Base-by-base conservation (phyloP, 805 yeast species). In the Clavispora asparagi region DNA sequence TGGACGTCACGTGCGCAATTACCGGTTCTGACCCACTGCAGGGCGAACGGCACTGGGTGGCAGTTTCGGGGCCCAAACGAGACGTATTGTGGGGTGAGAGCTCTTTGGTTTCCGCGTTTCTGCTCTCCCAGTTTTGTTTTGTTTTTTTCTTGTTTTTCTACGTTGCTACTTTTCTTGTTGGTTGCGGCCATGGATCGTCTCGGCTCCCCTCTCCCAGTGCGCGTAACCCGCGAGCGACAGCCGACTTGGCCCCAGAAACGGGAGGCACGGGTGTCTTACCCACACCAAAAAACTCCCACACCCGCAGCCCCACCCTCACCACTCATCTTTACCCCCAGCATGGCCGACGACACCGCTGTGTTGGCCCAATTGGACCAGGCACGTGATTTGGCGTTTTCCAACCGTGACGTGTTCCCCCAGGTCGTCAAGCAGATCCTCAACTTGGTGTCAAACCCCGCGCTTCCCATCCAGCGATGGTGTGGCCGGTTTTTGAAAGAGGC, bases 401-500 rank as follows among this genome's bases (percentile, higher is more conserved):
- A 57, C 42, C 54, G 54, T 7, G 62, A 58, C 29, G 59, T 65
- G n/a, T 65, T 67, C 49, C 69, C 72, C 7, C 73, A 68, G 51
- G 74, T 71, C 31, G 60, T 74, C n/a, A 69, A 74, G 37, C 75
- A 70, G 43, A 67, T 72, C 41, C 59, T 73, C 41, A 66, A 65
- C 45, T 66, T 71, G 49, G 60, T 61, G 26, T 57, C 57, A 29
- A 65, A 68, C 53, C 68, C 69, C 8, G 70, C 67, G 41, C 40
- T 59, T 19, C 47, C 50, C 13, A 62, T 73, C 26, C 70, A 71
- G 50, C 46, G 55, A 42, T 73, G 78, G 78, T 70, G 75, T 51
- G 61, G 72, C 9, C 50, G 50, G 36, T 73, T 73, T 52, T 57
- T 73, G 36, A 57, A 58, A 28, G 72, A 70, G 32, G 65, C 76